phyloP scores from a whole-genome alignment of 2,329 filamentous ascomycete species.

The Amauroascus niger region DNA sequence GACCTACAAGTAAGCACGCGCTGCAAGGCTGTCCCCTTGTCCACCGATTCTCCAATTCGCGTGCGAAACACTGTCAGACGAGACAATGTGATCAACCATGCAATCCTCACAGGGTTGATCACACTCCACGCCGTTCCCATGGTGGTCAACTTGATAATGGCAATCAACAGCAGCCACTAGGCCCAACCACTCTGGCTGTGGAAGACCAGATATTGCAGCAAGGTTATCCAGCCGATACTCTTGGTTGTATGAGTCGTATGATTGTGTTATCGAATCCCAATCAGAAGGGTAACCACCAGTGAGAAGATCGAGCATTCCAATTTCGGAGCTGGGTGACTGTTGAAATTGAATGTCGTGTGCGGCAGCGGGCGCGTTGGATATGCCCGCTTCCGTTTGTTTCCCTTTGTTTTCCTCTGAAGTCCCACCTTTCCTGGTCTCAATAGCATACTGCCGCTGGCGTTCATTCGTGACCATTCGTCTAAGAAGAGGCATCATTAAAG shows the following conservation, averaged over 20 bases:
- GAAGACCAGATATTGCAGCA: constrained; percentile 34
- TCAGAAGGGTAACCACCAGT: constrained; percentile 33
- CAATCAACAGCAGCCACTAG: constrained; percentile 38
- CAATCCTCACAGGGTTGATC: constrained; percentile 26
- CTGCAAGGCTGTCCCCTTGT: constrained; percentile 20
- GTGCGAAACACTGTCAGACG: constrained; percentile 25
- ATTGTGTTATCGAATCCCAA: constrained; percentile 30
- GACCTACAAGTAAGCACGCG: constrained; percentile 36
- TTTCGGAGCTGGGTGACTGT: constrained; percentile 21
- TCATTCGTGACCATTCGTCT: constrained; percentile 53
- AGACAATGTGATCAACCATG: constrained; percentile 31
- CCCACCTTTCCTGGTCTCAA: constrained; percentile 45
- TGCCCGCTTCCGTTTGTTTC: constrained; percentile 23
- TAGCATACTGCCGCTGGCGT: constrained; percentile 48
- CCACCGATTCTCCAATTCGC: constrained; percentile 33
- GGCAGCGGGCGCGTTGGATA: constrained; percentile 17
- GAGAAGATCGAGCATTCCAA: constrained; percentile 31
- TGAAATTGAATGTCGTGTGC: constrained; percentile 23
- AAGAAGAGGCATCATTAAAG: constrained; percentile 48
- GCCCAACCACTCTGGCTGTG: constrained; percentile 35
- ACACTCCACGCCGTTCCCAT: constrained; percentile 28
- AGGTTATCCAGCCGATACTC: constrained; percentile 35
- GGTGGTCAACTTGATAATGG: constrained; percentile 35
- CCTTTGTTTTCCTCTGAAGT: constrained; percentile 30
- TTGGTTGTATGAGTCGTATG: constrained; percentile 34